phyloP scores from a whole-genome alignment of 202 grass and related monocot genomes.

The Digitaria exilis region DNA sequence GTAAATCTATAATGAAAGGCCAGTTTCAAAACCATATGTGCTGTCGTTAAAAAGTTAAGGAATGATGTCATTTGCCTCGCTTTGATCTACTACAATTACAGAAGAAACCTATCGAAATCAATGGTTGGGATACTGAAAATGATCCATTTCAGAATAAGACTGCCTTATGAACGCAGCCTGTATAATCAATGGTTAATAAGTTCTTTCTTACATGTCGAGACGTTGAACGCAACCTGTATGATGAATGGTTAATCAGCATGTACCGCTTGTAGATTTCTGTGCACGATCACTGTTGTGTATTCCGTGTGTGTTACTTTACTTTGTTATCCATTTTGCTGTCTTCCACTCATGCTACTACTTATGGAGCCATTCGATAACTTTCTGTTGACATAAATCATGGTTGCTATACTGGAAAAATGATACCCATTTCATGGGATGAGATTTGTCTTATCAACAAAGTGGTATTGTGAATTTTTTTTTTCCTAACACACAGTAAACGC shows the following conservation, averaged over 20 bases:
- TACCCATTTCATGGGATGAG: not conserved
- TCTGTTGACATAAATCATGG: not conserved
- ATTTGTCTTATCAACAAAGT: not conserved
- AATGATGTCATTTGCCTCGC: no score
- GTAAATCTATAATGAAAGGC: no score
- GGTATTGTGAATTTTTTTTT: not conserved
- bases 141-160: no score
- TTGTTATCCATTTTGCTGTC: not conserved
- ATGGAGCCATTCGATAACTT: not conserved
- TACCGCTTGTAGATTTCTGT: not conserved
- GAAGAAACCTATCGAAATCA: no score
- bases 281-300: not conserved
- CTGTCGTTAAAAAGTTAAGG: no score
- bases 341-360: not conserved
- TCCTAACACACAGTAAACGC: conserved; percentile 1
- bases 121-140: no score
- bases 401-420: conserved; percentile 6
- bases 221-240: no score
- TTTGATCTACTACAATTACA: no score
- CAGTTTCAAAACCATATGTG: no score
- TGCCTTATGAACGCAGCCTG: no score
- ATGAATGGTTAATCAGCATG: not conserved
- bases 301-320: not conserved
- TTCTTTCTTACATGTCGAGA: not conserved
- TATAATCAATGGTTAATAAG: no score